A percentile compares a stretch with the other conserved stretches of the same genome.
These are phyloP conservation scores for Rugiboletus extremiorientalis DNA, from an alignment of 1,284 basidiomycete species.

Conservation along the genomic window DNA sequence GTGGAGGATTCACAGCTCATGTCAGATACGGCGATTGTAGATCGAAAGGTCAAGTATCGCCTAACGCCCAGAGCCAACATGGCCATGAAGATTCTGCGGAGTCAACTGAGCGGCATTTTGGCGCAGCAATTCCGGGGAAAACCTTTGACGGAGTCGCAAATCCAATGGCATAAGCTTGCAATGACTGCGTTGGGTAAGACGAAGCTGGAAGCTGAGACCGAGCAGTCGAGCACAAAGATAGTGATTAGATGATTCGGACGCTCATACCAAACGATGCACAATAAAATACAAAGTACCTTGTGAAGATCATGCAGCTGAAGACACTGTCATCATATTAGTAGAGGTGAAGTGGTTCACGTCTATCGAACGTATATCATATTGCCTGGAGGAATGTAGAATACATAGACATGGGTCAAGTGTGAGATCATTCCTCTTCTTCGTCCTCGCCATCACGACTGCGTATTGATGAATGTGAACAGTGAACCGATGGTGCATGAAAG, in stretches of 20 bases:
- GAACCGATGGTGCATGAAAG: background rate
- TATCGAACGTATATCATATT: slow-evolving; percentile 8
- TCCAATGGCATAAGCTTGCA: slow-evolving; percentile 71
- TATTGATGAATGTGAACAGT: slow-evolving; percentile 6
- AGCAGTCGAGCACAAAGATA: slow-evolving; percentile 10
- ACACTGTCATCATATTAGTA: background rate
- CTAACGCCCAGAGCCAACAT: slow-evolving; percentile 72
- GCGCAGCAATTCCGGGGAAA: slow-evolving; percentile 66
- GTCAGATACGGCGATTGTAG: slow-evolving; percentile 74
- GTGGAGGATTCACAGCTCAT: slow-evolving; percentile 50
- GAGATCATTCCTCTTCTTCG: slow-evolving; percentile 50
- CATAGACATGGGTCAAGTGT: background rate
- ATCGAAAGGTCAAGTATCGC: slow-evolving; percentile 82
- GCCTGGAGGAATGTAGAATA: slow-evolving; percentile 1
- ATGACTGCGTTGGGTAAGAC: slow-evolving; percentile 57
- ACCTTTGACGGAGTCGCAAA: slow-evolving; percentile 56
- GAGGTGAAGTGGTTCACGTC: background rate
- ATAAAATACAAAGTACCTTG: background rate
- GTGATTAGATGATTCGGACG: slow-evolving; percentile 14
- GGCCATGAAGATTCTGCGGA: slow-evolving; percentile 81
- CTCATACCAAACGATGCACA: background rate
- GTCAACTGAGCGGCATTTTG: slow-evolving; percentile 63
- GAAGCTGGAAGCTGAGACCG: slow-evolving; percentile 32
- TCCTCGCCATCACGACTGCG: slow-evolving; percentile 47
- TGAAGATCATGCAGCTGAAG: background rate